Evolutionary conservation across 2,329 filamentous ascomycete species (phyloP), one percentile per base, ranked within the genome.

Genomic region (Sclerotinia glacialis): DNA sequence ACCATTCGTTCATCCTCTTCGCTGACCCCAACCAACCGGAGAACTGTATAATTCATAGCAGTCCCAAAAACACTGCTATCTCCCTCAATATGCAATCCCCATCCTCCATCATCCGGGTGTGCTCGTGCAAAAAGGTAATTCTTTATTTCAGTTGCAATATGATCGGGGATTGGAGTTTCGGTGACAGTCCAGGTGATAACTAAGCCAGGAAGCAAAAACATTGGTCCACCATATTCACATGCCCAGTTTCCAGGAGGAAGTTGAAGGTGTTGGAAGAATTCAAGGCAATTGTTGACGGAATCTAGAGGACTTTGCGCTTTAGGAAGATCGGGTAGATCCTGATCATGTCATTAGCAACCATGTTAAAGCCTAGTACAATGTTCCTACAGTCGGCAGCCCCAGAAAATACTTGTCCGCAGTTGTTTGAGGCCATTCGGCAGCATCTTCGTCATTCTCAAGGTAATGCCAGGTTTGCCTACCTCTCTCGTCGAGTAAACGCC

Each of bases 391-490:
- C 65, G 92, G 87, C 56, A 97, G 79, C 23, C 92, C 92, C 23
- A 99, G 77, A 74, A 88, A 91, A 77, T 93, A 96, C 78, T 92
- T 97, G 76, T 99, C 96, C n/a, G 93, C 92, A 66, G 82, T 83
- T 31, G 86, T 90, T 79, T 97, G 93, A 6, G 94, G 93, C 93
- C 94, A 97, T 67, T 85, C 80, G 72, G 90, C 82, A 9, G 83
- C 79, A 65, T 91, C 87, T 67, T 91, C 83, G 31, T 87, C 84
- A 64, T 95, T 89, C 69, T 85, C 80, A 3, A 99, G 81, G 76
- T 98, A 99, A 74, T 95, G 91, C 95, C 95, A 99, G 61, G 92
- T 97, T 74, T 97, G 93, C 65, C 91, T 85, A 59, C 95, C 94
- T 62, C 86, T 84, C 68, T 96, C 91, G 74, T 96, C 89, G 69